phyloP scores from a whole-genome alignment of 164 flowering plant species.

The Vitis rotundifolia region DNA sequence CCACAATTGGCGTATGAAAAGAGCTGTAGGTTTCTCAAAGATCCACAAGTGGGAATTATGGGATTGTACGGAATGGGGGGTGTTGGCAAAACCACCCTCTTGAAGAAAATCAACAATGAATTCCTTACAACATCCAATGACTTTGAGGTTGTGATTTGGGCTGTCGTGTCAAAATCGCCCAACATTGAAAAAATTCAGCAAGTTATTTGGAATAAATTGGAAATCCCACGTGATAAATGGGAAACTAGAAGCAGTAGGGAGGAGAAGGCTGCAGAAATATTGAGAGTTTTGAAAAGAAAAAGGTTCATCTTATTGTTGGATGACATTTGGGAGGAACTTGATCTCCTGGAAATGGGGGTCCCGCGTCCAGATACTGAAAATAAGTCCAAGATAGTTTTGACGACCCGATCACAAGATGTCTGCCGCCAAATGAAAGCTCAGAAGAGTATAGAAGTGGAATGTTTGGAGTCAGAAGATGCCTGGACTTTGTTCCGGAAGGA shows the following conservation, averaged over 20 bases:
- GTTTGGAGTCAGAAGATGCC: conserved; percentile 5
- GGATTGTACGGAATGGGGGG: not conserved
- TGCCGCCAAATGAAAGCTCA: conserved; percentile 19
- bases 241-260: not conserved
- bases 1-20: not conserved
- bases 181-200: not conserved
- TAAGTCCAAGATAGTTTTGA: conserved; percentile 8
- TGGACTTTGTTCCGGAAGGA: conserved; percentile 16
- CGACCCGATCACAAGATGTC: conserved; percentile 6
- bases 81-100: not conserved
- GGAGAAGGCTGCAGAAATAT: not conserved
- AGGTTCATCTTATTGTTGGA: conserved; percentile 9
- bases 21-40: not conserved
- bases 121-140: not conserved
- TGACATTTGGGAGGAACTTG: conserved; percentile 9
- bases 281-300: not conserved
- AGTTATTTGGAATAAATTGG: not conserved
- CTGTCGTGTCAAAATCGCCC: not conserved
- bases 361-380: not conserved
- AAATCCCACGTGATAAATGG: not conserved
- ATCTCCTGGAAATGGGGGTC: not conserved
- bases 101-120: not conserved
- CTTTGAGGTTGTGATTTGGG: not conserved
- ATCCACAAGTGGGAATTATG: not conserved
- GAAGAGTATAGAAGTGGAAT: conserved; percentile 3